phyloP scores from a whole-genome alignment of 2,329 filamentous ascomycete genomes.

The Alternaria sp. region DNA sequence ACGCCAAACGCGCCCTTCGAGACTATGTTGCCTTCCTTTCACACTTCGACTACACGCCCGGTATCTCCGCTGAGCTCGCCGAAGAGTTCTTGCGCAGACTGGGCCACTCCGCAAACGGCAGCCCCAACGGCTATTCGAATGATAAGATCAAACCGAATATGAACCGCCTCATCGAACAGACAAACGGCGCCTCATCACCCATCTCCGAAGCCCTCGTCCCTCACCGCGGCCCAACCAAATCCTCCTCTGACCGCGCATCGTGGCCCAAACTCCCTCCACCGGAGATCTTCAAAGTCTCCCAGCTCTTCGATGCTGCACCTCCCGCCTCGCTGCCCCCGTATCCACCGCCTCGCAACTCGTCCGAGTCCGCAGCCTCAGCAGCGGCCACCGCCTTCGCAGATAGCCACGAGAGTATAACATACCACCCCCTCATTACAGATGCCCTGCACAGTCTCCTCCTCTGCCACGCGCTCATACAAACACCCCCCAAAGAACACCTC shows the following conservation, averaged over 20 bases:
- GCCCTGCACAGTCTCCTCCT: slow-evolving; percentile 79
- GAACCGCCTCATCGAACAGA: slow-evolving; percentile 36
- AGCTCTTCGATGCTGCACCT: slow-evolving; percentile 73
- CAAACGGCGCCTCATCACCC: slow-evolving; percentile 24
- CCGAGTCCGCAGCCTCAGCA: slow-evolving; percentile 32
- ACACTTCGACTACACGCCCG: slow-evolving; percentile 79
- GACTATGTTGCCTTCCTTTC: slow-evolving; percentile 77
- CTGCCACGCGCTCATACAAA: slow-evolving; percentile 80
- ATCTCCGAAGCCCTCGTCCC: slow-evolving; percentile 54
- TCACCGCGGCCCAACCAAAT: slow-evolving; percentile 39
- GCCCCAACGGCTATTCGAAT: slow-evolving; percentile 8
- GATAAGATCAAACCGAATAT: slow-evolving; percentile 25
- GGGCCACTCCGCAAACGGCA: slow-evolving; percentile 26
- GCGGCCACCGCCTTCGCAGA: slow-evolving; percentile 50
- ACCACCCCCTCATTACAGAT: slow-evolving; percentile 80
- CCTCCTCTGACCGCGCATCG: slow-evolving; percentile 43
- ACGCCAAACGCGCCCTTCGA: slow-evolving; percentile 76
- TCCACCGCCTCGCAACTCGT: slow-evolving; percentile 53
- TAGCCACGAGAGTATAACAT: slow-evolving; percentile 72
- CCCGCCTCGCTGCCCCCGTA: slow-evolving; percentile 72
- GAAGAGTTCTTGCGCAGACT: slow-evolving; percentile 57
- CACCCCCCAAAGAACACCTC: slow-evolving; percentile 75
- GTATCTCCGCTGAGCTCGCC: slow-evolving; percentile 65
- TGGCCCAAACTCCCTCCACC: slow-evolving; percentile 58
- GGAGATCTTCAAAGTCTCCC: slow-evolving; percentile 62